Evolutionary conservation across 371 early-diverging fungal species (phyloP), one percentile per base, ranked within the genome.

Genomic region (Circinella minor): DNA sequence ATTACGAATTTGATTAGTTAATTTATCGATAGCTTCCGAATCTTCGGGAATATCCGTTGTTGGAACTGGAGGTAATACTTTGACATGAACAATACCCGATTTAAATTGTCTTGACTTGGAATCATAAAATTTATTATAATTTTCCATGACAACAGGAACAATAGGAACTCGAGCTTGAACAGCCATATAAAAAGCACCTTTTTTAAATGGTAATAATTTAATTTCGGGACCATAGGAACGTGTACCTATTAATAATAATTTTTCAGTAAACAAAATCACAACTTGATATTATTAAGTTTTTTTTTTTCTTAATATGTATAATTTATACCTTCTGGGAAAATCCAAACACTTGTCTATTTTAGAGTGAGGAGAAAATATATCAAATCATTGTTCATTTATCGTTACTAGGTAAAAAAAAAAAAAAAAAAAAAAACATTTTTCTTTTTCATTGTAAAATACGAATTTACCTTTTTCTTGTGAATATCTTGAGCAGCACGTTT

Each of bases 121-220:
- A 76, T 87, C 75, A 81, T 93, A 97, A 36, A 93, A 60, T 64
- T 91, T 80, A 69, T 86, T 79, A 75, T 95, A 94, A 36, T 94
- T 93, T 59, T 92, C 87, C 27, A 90, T 76, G 15, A 96, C 94
- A 37, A 97, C 85, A 10, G 98, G 98, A 20, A 97, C 86, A 67
- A 98, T 88, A 13, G 97, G 97, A 11, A 92, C 87, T 65, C 88
- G 82, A 1, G 94, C 92, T 74, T 95, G 92, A 65, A 92, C 89
- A 15, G 98, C 97, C 72, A 98, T 87, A 72, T 95, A 89, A 79
- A 98, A 98, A 6, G 92, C 93, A 14, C 94, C 95, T 77, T 94
- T 94, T 77, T 98, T 98, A 83, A 98, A 97, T 0, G 95, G 95
- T 62, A 97, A 80, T 68, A 98, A 71, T 57, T 82, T 80, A 34